Percentiles rank a stretch among this genome's conserved stretches.
Conservation (phyloP, 345 rosid genomes). For the Isatis tinctoria region DNA sequence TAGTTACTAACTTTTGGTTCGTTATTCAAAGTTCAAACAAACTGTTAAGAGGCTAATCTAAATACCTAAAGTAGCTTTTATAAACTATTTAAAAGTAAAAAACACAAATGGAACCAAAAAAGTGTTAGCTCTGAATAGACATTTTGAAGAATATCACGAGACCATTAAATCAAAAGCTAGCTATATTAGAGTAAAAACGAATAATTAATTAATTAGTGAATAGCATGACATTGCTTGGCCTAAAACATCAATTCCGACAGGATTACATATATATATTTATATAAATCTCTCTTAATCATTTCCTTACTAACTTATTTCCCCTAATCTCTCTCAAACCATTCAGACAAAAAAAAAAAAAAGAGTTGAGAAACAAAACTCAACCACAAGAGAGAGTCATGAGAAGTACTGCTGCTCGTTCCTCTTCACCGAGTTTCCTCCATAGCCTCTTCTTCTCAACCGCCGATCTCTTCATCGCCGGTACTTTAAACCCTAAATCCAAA, state of each 20-base stretch:
- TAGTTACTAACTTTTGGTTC: too few relatives aligned
- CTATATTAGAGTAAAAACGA: neutral
- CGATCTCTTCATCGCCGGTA: constrained; percentile 61
- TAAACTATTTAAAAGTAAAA: neutral
- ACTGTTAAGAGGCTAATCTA: neutral
- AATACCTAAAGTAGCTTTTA: neutral
- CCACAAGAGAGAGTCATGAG: constrained; percentile 89
- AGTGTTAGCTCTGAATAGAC: neutral
- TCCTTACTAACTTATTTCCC: constrained; percentile 20
- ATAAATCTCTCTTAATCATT: constrained; percentile 14
- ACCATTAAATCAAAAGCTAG: neutral
- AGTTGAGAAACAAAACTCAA: constrained; percentile 33
- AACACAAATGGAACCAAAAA: neutral
- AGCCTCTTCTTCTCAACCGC: constrained; percentile 52
- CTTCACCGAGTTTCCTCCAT: constrained; percentile 63
- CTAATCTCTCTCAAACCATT: constrained; percentile 8
- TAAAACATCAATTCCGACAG: neutral
- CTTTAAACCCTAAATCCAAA: constrained; percentile 78
- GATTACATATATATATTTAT: constrained; percentile 18
- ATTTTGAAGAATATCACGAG: too few relatives aligned
- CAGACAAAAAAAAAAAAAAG: constrained; percentile 3
- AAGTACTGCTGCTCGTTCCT: constrained; percentile 87
- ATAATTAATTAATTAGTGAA: constrained; percentile 2
- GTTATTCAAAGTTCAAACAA: neutral
- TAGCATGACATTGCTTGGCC: constrained; percentile 2